These are phyloP conservation scores for Plasmopara halstedii DNA, from an alignment of 352 stramenopile genomes.

Conservation along the genomic window DNA sequence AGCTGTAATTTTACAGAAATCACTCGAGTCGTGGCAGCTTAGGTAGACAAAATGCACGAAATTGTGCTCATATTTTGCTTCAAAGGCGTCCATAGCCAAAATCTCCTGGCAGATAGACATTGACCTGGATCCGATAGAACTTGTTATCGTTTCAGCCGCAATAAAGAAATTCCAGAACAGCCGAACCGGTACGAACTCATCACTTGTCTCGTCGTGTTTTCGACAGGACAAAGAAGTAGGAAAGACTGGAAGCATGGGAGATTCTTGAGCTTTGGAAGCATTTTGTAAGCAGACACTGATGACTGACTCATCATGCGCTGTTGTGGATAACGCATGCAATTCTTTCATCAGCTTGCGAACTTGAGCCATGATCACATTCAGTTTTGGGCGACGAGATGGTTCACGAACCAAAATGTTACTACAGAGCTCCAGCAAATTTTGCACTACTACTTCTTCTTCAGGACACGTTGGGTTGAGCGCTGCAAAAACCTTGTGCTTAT, in stretches of 20 bases:
- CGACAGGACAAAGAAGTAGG: not conserved
- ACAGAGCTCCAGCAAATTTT: conserved; percentile 18
- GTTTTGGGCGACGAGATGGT: conserved; percentile 16
- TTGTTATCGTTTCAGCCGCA: conserved; percentile 6
- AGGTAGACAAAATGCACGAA: conserved; percentile 56
- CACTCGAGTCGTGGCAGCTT: conserved; percentile 19
- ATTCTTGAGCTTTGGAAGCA: not conserved
- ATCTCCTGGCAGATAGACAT: conserved; percentile 16
- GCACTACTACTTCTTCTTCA: conserved; percentile 25
- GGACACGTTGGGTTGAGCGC: conserved; percentile 24
- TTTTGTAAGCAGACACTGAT: conserved; percentile 3
- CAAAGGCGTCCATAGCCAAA: conserved; percentile 24
- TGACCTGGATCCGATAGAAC: conserved; percentile 2
- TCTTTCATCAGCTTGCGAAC: conserved; percentile 21
- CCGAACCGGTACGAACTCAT: conserved; percentile 11
- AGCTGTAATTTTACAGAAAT: not conserved
- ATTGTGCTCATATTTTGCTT: conserved; percentile 27
- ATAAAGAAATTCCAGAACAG: conserved; percentile 61
- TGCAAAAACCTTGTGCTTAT: conserved; percentile 27
- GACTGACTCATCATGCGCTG: conserved; percentile 18
- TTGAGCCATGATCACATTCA: conserved; percentile 11
- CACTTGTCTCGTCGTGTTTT: conserved; percentile 3
- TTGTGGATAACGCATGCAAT: conserved; percentile 20
- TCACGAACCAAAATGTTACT: conserved; percentile 27
- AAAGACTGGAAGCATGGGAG: not conserved